These are phyloP conservation scores for Pneumocystis wakefieldiae DNA, from an alignment of 1,139 yeast genomes.

Conservation along the genomic window DNA sequence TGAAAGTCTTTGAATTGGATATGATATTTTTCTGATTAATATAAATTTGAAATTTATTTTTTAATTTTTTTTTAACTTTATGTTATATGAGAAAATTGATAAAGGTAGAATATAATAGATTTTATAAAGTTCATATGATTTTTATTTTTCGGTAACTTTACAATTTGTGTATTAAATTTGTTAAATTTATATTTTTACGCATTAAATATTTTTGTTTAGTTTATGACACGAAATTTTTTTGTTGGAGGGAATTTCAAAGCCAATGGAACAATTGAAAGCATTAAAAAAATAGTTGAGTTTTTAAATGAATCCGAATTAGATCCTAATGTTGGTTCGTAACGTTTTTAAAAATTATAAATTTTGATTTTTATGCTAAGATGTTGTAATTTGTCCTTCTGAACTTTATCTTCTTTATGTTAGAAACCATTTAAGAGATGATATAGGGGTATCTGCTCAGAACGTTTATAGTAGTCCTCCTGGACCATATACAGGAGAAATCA, in stretches of 20 bases:
- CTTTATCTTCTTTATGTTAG: constrained; percentile 74
- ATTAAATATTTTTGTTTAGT: not conserved
- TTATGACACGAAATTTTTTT: constrained; percentile 76
- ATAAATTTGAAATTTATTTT: not conserved
- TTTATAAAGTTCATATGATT: not conserved
- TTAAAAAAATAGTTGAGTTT: constrained; percentile 66
- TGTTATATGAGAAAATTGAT: too few relatives aligned
- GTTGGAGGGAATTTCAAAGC: constrained; percentile 66
- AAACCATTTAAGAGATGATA: constrained; percentile 54
- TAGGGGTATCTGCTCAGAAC: constrained; percentile 80
- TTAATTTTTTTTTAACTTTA: not conserved
- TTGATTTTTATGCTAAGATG: constrained; percentile 37
- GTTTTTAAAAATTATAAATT: not conserved
- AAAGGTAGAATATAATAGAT: not conserved
- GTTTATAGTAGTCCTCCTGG: constrained; percentile 77
- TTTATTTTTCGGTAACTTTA: not conserved
- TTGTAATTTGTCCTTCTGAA: constrained; percentile 92
- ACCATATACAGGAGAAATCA: constrained; percentile 96
- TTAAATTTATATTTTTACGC: not conserved
- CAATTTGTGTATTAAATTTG: not conserved
- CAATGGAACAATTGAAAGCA: constrained; percentile 87
- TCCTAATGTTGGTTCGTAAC: constrained; percentile 27
- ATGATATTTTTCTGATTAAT: too few relatives aligned
- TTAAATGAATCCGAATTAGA: constrained; percentile 69
- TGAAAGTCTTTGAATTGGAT: too few relatives aligned